Base-by-base conservation (phyloP, 495 filamentous ascomycete species). In the Recurvomyces mirabilis region DNA sequence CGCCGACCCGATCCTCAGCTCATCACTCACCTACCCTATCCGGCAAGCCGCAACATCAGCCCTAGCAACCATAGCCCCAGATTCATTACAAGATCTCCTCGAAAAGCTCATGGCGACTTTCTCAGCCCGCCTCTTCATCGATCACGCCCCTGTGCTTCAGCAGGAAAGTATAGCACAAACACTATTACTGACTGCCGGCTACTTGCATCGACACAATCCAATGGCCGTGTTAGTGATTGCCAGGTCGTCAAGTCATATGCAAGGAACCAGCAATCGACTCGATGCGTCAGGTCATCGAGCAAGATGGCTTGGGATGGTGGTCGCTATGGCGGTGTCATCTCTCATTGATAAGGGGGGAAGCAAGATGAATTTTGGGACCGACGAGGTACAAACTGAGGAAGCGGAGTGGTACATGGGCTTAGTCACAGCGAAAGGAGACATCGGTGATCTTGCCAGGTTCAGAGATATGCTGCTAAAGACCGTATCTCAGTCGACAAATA, bases 101-200 rank as follows among this genome's bases (percentile, higher is more conserved):
- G 74, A 83, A 46, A 82, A 77, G 55, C 69, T 68, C 38, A 65
- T 94, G 20, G 64, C 65, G 36, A 72, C 82, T 26, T 94, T 94
- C 57, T 83, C 81, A 10, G 88, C 96, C 52, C 77, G 83, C 40
- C 67, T 95, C 26, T 88, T 81, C 55, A 87, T 95, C 53, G 83
- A 79, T 46, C 86, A 94, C 59, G 76, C 80, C 4, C 80, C 87
- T 2, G 74, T 82, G 17, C 57, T 85, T 25, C 79, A 84, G 50
- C 91, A 99, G 71, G 86, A 95, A 74, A 83, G 85, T 84, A 84
- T 84, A 58, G 74, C 79, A 5, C 87, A 95, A 64, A 68, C 81
- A 17, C 68, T 94, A 19, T 75, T 94, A 3, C 64, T 96, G 12
- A 67, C 74, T 47, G 80, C 83, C 12, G 87, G 87, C 7, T 85